Base-by-base conservation (phyloP, 768 basidiomycete genomes). In the Pulveroboletus sp. region DNA sequence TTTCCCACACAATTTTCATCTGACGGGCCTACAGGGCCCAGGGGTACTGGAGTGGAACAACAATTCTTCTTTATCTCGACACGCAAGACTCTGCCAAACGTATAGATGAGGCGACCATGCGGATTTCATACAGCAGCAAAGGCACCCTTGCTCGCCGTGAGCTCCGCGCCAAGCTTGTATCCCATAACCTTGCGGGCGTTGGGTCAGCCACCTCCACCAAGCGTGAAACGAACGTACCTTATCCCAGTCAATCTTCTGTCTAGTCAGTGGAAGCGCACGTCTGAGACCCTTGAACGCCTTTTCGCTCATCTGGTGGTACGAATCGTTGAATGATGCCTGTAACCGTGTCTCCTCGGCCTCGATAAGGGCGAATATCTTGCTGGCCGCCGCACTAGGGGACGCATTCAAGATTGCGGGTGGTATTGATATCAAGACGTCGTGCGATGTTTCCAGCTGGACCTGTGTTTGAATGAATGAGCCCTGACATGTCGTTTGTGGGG, bases 171-270 rank as follows among this genome's bases (percentile, higher is more conserved):
- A 40, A 90, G 72, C 65, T 86, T 90, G 66, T 90, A 80, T 32
- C 79, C 79, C 46, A 72, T 65, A 16, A 80, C 78, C 78, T 79
- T 40, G 31, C 27, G 47, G 34, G 14, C 33, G 14, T 23, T 31
- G 13, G 19, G 33, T 52, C 27, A 49, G 19, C 21, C 6, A 31
- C 34, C 2, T 9, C 16, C 40, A 14, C 25, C 29, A 23, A 2
- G 33, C 4, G 20, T 3, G 10, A 10, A 40, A 47, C 12, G 55
- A 23, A 42, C 72, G 11, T 47, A 89, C 91, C 77, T 85, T 91
- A 53, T 95, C 93, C 95, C 97, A 99, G 51, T 98, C 94, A 32
- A 98, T 68, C 69, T 97, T 97, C 64, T 91, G 89, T 57, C 91
- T 78, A 12, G 94, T 97, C 62, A 97, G 73, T 0, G 95, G 97